These are phyloP conservation scores for Xylariaceae sp. DNA, from an alignment of 2,329 filamentous ascomycete species.

Conservation along the genomic window DNA sequence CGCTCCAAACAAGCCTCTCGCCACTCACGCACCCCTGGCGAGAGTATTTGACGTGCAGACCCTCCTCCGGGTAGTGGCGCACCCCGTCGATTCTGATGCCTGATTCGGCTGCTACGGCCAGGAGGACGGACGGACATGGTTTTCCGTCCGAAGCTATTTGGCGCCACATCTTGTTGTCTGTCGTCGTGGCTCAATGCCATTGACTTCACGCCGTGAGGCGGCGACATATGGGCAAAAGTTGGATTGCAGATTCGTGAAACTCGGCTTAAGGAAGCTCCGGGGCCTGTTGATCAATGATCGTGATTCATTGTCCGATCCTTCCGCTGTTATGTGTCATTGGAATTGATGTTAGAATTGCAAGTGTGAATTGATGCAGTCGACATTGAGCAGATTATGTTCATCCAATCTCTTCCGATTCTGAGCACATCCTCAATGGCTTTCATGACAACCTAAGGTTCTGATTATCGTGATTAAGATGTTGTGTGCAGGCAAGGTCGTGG, in stretches of 20 bases:
- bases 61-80: slow-evolving; percentile 10
- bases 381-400: background rate
- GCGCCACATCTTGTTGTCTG: slow-evolving; percentile 48
- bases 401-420: background rate
- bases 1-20: slow-evolving; percentile 38
- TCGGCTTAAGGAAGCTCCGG: slow-evolving; percentile 40
- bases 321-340: too few relatives aligned
- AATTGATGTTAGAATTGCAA: too few relatives aligned
- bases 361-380: background rate
- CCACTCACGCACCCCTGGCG: slow-evolving; percentile 36
- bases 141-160: slow-evolving; percentile 48
- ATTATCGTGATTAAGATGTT: background rate
- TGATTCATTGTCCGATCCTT: too few relatives aligned
- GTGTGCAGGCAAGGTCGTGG: background rate
- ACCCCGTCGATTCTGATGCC: slow-evolving; percentile 30
- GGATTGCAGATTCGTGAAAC: slow-evolving; percentile 17
- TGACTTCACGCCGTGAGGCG: background rate
- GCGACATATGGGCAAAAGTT: background rate
- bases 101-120: too few relatives aligned
- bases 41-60: slow-evolving; percentile 33
- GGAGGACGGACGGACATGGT: slow-evolving; percentile 39
- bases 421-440: background rate
- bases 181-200: background rate
- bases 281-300: too few relatives aligned
- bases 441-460: background rate